Evolutionary conservation across 352 stramenopile genomes (phyloP).

Genomic region (Elongisporangium senticosum): DNA sequence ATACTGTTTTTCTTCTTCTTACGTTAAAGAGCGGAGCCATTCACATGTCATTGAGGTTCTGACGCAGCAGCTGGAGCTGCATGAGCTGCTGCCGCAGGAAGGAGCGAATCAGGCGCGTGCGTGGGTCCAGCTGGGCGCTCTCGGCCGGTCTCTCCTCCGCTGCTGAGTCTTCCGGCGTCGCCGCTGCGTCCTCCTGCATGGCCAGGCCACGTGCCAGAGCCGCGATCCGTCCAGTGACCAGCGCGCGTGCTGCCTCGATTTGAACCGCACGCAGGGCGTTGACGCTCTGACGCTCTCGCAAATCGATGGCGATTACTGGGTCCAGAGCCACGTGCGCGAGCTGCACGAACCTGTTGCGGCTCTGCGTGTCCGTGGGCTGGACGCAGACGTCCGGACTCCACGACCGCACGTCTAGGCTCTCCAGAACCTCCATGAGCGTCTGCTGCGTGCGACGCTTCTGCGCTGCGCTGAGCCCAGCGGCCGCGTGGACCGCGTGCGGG

Average conservation of each 20-base stretch:
- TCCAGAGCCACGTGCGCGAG: slow-evolving; percentile 17
- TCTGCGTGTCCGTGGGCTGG: background rate
- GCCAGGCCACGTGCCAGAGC: background rate
- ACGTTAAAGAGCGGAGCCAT: no score
- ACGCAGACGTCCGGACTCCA: slow-evolving; percentile 41
- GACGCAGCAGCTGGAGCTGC: slow-evolving; percentile 6
- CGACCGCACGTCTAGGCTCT: slow-evolving; percentile 18
- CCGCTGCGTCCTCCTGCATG: background rate
- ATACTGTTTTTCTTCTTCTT: background rate
- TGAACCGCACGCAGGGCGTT: background rate
- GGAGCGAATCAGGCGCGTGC: slow-evolving; percentile 9
- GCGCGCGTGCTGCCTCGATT: background rate
- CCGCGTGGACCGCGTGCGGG: background rate
- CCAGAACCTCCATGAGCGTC: slow-evolving; percentile 16
- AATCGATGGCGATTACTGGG: slow-evolving; percentile 10
- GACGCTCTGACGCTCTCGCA: background rate
- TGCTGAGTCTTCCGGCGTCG: background rate
- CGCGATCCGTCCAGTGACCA: background rate
- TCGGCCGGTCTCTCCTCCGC: no score
- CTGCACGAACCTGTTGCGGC: slow-evolving; percentile 16
- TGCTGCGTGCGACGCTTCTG: slow-evolving; percentile 5
- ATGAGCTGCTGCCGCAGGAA: slow-evolving; percentile 24
- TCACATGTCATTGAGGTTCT: slow-evolving; percentile 1
- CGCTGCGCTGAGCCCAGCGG: background rate
- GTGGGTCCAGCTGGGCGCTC: slow-evolving; percentile 3